Percentiles rank a stretch among this genome's conserved stretches.
Evolutionary conservation across 768 basidiomycete species (phyloP).

Genomic region (Fomitopsis pulvina): DNA sequence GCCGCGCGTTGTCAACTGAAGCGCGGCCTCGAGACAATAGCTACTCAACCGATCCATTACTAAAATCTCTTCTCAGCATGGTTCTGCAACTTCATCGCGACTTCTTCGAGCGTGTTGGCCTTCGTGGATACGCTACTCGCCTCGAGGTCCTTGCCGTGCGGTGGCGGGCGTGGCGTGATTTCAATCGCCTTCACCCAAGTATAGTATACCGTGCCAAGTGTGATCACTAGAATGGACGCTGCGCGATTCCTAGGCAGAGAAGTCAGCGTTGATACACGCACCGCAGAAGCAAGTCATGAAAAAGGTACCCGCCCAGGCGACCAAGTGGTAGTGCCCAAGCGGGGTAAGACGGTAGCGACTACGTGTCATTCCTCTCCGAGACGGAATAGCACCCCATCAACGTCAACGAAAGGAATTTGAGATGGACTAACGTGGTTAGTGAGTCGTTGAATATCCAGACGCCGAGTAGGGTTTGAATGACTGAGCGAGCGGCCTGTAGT

Average conservation of each 20-base stretch:
- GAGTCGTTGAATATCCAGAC: conserved; percentile 73
- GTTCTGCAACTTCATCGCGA: neutral
- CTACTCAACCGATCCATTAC: neutral
- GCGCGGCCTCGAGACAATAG: neutral
- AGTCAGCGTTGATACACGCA: neutral
- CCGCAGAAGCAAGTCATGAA: neutral
- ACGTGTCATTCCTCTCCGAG: too few relatives aligned
- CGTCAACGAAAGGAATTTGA: neutral
- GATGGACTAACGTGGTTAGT: conserved; percentile 53
- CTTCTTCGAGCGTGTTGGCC: neutral
- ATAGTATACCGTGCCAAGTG: conserved; percentile 64
- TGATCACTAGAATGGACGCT: conserved; percentile 59
- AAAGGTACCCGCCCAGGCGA: too few relatives aligned
- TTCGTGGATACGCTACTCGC: neutral
- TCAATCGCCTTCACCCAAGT: conserved; percentile 47
- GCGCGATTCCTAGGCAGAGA: conserved; percentile 45
- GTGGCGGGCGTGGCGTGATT: conserved; percentile 13
- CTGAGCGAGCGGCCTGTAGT: conserved; percentile 67
- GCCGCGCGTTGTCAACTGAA: too few relatives aligned
- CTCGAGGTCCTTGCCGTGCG: conserved; percentile 30
- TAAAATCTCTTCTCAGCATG: neutral
- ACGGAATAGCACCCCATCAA: too few relatives aligned
- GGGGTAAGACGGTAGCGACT: too few relatives aligned
- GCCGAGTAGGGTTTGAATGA: conserved; percentile 76
- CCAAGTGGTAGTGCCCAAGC: too few relatives aligned